Evolutionary conservation across 768 basidiomycete species (phyloP).

Genomic region (Phlegmacium glaucopus): DNA sequence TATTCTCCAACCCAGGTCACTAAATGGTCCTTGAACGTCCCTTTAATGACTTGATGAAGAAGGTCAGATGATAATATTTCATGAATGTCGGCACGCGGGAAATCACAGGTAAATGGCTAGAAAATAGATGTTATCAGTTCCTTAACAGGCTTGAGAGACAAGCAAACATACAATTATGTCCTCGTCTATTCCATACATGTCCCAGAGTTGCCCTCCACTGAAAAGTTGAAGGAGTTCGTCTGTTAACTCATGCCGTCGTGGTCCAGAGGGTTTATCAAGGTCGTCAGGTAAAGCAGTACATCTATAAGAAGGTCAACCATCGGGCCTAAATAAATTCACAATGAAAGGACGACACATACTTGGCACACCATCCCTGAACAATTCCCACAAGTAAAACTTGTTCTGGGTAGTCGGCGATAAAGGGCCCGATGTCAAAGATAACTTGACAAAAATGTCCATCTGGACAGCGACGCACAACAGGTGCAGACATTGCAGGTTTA

Average conservation of each 20-base stretch:
- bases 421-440: conserved; percentile 31
- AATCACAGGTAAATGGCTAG: conserved; percentile 25
- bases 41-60: conserved; percentile 37
- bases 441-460: conserved; percentile 27
- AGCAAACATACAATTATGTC: too few relatives aligned
- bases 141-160: conserved; percentile 28
- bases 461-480: conserved; percentile 18
- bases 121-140: conserved; percentile 28
- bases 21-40: conserved; percentile 40
- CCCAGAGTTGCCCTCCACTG: too few relatives aligned
- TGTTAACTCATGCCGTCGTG: too few relatives aligned
- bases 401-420: conserved; percentile 40
- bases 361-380: conserved; percentile 34
- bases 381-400: conserved; percentile 28
- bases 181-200: too few relatives aligned
- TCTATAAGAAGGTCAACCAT: conserved; percentile 11
- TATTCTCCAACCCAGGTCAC: conserved; percentile 33
- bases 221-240: too few relatives aligned
- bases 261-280: too few relatives aligned
- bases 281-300: conserved; percentile 19
- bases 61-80: conserved; percentile 28
- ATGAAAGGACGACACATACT: conserved; percentile 16
- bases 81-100: conserved; percentile 32
- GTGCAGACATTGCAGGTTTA: conserved; percentile 20
- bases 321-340: background rate